Base-by-base conservation (phyloP, 805 yeast species). In the Lachancea thermotolerans region DNA sequence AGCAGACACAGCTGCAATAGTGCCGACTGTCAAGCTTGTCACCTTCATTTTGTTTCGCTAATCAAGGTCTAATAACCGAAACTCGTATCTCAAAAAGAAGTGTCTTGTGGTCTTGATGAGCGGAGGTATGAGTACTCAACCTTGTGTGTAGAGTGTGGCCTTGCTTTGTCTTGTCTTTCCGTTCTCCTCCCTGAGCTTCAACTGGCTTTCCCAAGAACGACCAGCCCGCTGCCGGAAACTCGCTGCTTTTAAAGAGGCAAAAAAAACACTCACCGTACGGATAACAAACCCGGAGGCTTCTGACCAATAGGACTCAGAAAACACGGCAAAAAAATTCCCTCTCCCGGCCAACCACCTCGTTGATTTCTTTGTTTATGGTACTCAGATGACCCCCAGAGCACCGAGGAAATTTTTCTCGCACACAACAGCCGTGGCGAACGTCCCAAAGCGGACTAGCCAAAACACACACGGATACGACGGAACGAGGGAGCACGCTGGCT, bases 11-110 rank as follows among this genome's bases (percentile, higher is more conserved):
- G 67, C 70, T 42, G 73, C 65, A 49, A 65, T 53, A 44, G 71
- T 64, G 39, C 73, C 69, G 57, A 68, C 60, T 42, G 69, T 65
- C 57, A 68, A 64, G 53, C 65, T 61, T 43, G 72, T 54, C 45
- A 72, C 63, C 67, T 71, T 73, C 79, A 74, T 74, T 31, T 34
- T 48, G 17, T 16, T 48, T 14, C 37, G 12, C 25, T 21, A 21
- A 8, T n/a, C 15, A 31, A 12, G n/a, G 34, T 31, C 15, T 31
- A 8, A 4, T 31, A 31, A 14, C 34, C 34, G 33, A 5, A 30
- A 30, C 33, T 30, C 33, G 33, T 12, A 12, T 30, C 14, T 30
- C 33, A 14, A 14, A 30, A 12, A 30, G 33, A 21, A 21, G 25
- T 21, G 25, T 21, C 14, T 30, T 30, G 33, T 30, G 33, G 14